A percentile compares a stretch with the other conserved stretches of the same genome.
Conservation (phyloP, 2,329 filamentous ascomycete genomes). For the Lachnellula suecica region DNA sequence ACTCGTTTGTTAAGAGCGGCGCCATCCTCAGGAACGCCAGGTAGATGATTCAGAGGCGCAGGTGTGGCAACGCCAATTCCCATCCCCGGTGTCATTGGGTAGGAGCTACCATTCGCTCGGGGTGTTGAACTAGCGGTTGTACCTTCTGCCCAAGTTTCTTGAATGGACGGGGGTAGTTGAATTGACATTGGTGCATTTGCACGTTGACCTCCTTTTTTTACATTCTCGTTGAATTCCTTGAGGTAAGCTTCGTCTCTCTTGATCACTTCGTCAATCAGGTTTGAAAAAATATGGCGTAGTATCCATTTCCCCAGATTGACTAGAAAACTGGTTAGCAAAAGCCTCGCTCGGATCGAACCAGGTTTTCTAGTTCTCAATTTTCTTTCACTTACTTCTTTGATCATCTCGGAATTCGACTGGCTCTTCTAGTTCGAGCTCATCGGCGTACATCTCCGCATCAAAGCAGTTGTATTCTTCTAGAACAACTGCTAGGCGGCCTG, state of each 20-base stretch:
- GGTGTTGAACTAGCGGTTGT: conserved; percentile 54
- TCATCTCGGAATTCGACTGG: conserved; percentile 85
- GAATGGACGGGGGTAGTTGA: conserved; percentile 47
- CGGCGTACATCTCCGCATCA: conserved; percentile 94
- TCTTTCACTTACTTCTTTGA: conserved; percentile 72
- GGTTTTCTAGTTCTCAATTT: background rate
- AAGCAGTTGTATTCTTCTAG: conserved; percentile 95
- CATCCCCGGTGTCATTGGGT: conserved; percentile 71
- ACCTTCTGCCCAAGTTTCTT: conserved; percentile 37
- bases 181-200: conserved; percentile 62
- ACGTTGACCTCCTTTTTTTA: conserved; percentile 58
- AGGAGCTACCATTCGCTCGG: conserved; percentile 62
- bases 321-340: conserved; percentile 38
- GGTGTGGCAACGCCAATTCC: conserved; percentile 78
- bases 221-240: conserved; percentile 62
- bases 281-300: conserved; percentile 85
- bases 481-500: conserved; percentile 85
- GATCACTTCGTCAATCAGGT: conserved; percentile 87
- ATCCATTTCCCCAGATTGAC: conserved; percentile 98
- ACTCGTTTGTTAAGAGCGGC: conserved; percentile 53
- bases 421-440: conserved; percentile 75
- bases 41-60: conserved; percentile 38
- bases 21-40: conserved; percentile 48
- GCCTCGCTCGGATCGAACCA: conserved; percentile 12
- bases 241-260: conserved; percentile 74